Conservation (phyloP, 2,329 filamentous ascomycete species). For the Aspergillus costaricaensis region DNA sequence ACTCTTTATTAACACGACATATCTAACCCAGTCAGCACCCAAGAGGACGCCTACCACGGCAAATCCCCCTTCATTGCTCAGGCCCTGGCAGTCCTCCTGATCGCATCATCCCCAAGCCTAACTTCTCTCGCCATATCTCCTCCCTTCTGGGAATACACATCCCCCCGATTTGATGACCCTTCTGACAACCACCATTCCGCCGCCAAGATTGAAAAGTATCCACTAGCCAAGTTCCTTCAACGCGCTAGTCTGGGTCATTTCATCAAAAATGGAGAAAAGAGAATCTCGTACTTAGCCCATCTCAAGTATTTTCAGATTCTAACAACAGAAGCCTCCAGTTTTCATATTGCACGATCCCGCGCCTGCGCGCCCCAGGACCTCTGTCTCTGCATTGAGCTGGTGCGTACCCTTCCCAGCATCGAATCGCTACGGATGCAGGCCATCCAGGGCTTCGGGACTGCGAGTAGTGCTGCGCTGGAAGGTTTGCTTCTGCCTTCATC, state of each 20-base stretch:
- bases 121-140: background rate
- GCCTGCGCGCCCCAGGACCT: background rate
- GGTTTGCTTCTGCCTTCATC: background rate
- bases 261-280: too few relatives aligned
- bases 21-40: background rate
- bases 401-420: background rate
- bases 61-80: background rate
- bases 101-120: background rate
- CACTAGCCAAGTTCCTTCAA: background rate
- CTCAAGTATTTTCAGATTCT: background rate
- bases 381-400: background rate
- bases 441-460: background rate
- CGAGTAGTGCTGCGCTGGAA: background rate
- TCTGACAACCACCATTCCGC: background rate
- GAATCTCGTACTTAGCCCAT: background rate
- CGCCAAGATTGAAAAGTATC: background rate
- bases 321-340: background rate
- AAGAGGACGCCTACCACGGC: background rate
- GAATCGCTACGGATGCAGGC: background rate
- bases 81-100: background rate
- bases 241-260: background rate
- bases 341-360: background rate
- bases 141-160: background rate
- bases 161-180: background rate
- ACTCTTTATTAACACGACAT: rapidly evolving